These are phyloP conservation scores for Waltergamsia citrina DNA, from an alignment of 2,329 filamentous ascomycete species.

Conservation along the genomic window DNA sequence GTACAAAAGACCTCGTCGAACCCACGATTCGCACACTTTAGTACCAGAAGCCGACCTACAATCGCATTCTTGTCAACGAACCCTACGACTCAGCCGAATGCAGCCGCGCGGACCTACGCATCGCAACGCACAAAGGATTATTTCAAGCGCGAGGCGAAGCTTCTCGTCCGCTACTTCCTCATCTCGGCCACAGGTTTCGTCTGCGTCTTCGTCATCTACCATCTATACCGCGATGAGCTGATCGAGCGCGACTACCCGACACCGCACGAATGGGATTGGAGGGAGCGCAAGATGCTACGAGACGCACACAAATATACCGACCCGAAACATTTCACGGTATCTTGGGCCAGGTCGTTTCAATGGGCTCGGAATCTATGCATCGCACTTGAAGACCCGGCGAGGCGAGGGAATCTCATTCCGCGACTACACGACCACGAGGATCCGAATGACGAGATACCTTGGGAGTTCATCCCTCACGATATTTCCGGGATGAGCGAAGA, in stretches of 20 bases:
- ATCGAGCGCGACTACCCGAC: slow-evolving; percentile 71
- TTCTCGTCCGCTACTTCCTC: slow-evolving; percentile 59
- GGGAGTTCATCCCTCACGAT: slow-evolving; percentile 55
- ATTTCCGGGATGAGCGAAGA: slow-evolving; percentile 67
- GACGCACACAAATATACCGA: slow-evolving; percentile 51
- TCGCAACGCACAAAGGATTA: slow-evolving; percentile 60
- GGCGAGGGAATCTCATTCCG: background rate
- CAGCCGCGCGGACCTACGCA: slow-evolving; percentile 64
- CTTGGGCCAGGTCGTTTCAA: slow-evolving; percentile 60
- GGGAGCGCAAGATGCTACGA: slow-evolving; percentile 59
- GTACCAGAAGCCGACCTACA: slow-evolving; percentile 19
- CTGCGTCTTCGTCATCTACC: slow-evolving; percentile 50
- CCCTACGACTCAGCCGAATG: slow-evolving; percentile 30
- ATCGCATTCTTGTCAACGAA: slow-evolving; percentile 36
- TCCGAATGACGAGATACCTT: slow-evolving; percentile 56
- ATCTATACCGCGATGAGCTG: slow-evolving; percentile 62
- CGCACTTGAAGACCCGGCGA: slow-evolving; percentile 54
- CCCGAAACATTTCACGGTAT: slow-evolving; percentile 35
- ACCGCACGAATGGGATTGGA: slow-evolving; percentile 70
- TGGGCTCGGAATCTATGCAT: slow-evolving; percentile 50
- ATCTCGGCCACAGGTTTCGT: slow-evolving; percentile 55
- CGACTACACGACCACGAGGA: slow-evolving; percentile 27
- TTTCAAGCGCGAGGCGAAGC: slow-evolving; percentile 60
- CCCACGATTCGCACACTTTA: slow-evolving; percentile 15
- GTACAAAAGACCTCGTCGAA: slow-evolving; percentile 5